These are phyloP conservation scores for Auriculariales sp. DNA, from an alignment of 768 basidiomycete species.

Conservation along the genomic window DNA sequence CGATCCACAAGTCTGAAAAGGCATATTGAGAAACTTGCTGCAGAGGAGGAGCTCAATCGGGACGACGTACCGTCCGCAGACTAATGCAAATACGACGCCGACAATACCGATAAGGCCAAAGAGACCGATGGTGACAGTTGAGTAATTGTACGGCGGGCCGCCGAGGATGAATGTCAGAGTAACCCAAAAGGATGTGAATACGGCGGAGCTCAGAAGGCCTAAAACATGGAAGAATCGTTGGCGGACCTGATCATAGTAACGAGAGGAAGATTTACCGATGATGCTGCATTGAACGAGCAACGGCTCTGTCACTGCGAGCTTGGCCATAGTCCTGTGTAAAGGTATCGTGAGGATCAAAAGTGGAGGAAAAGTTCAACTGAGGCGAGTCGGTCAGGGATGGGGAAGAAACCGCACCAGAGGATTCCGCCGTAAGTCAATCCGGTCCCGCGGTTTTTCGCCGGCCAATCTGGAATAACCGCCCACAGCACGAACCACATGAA, in stretches of 20 bases:
- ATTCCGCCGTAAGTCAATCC: conserved; percentile 53
- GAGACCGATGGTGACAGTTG: conserved; percentile 44
- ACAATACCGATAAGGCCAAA: conserved; percentile 59
- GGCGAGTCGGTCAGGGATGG: no score
- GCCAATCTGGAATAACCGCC: conserved; percentile 67
- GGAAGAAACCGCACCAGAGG: no score
- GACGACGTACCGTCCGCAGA: conserved; percentile 51
- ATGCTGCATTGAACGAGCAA: conserved; percentile 42
- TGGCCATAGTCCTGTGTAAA: conserved; percentile 60
- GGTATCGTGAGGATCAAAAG: no score
- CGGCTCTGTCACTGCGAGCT: conserved; percentile 65
- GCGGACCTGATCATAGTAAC: no score
- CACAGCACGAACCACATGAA: conserved; percentile 45
- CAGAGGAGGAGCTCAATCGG: no score
- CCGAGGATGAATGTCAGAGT: conserved; percentile 32
- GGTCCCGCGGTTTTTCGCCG: conserved; percentile 43
- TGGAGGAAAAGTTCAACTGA: no score
- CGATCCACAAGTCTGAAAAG: conserved; percentile 60
- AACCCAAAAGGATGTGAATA: conserved; percentile 49
- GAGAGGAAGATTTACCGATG: not conserved
- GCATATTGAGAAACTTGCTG: no score
- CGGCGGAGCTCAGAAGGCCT: conserved; percentile 25
- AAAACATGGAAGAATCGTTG: no score
- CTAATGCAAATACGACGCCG: conserved; percentile 37
- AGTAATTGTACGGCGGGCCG: conserved; percentile 24